Conservation (phyloP, 768 basidiomycete genomes). For the Xerocomellus intermedius region DNA sequence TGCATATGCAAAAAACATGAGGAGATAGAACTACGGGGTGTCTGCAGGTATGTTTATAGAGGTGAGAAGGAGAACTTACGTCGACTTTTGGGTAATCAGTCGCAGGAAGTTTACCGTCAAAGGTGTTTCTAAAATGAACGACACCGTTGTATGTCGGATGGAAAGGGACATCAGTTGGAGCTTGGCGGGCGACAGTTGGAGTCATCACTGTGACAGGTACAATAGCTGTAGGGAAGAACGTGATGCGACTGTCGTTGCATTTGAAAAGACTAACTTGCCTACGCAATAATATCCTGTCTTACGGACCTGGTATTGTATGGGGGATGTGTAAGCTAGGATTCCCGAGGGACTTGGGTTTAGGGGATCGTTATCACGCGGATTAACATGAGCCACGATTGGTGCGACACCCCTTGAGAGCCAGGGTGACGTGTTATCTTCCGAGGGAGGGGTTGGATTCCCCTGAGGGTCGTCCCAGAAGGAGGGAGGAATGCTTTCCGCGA, state of each 20-base stretch:
- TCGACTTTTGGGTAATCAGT: slow-evolving; percentile 97
- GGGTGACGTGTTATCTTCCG: slow-evolving; percentile 47
- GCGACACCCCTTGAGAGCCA: slow-evolving; percentile 38
- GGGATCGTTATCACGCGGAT: slow-evolving; percentile 24
- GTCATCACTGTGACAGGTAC: slow-evolving; percentile 84
- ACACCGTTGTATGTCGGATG: slow-evolving; percentile 79
- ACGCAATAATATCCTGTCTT: slow-evolving; percentile 97
- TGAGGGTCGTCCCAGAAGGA: slow-evolving; percentile 59
- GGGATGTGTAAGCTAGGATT: slow-evolving; percentile 56
- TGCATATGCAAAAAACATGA: slow-evolving; percentile 78
- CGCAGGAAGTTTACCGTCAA: slow-evolving; percentile 85
- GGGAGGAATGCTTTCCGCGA: slow-evolving; percentile 16
- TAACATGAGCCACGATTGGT: slow-evolving; percentile 7
- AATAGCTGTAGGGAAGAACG: slow-evolving; percentile 51
- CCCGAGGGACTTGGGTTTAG: slow-evolving; percentile 51
- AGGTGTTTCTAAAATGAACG: slow-evolving; percentile 85
- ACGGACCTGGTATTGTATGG: slow-evolving; percentile 79
- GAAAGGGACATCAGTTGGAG: slow-evolving; percentile 50
- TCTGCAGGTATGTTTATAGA: background rate
- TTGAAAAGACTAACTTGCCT: slow-evolving; percentile 52
- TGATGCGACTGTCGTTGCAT: background rate
- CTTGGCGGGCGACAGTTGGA: slow-evolving; percentile 31
- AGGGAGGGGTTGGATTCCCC: slow-evolving; percentile 56
- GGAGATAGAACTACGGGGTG: slow-evolving; percentile 73
- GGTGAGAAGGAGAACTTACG: slow-evolving; percentile 46